These are phyloP conservation scores for Neohortaea acidophila DNA, from an alignment of 495 filamentous ascomycete species.

Conservation along the genomic window DNA sequence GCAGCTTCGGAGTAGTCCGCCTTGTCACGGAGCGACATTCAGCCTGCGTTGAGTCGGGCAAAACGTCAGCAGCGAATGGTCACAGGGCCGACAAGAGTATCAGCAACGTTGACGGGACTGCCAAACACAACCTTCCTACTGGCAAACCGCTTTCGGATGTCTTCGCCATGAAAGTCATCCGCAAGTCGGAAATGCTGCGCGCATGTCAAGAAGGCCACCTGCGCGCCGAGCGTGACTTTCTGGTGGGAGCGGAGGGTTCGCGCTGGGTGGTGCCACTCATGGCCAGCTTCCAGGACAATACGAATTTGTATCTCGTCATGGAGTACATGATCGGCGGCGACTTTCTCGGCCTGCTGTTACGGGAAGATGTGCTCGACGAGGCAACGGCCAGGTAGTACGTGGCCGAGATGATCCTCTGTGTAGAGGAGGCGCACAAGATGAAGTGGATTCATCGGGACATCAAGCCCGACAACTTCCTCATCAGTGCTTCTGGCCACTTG, in stretches of 20 bases:
- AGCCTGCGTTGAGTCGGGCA: too few species aligned
- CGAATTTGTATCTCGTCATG: conserved; percentile 83
- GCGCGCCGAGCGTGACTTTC: conserved; percentile 78
- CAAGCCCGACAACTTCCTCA: conserved; percentile 93
- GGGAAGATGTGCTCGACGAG: conserved; percentile 66
- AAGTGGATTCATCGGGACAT: conserved; percentile 87
- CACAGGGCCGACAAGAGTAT: conserved; percentile 4
- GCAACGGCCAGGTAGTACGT: conserved; percentile 67
- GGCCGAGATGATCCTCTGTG: conserved; percentile 87
- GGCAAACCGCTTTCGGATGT: conserved; percentile 31
- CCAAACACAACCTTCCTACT: conserved; percentile 11
- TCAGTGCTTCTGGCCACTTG: conserved; percentile 72
- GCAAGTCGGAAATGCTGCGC: conserved; percentile 76
- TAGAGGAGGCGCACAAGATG: conserved; percentile 80
- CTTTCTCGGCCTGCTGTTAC: conserved; percentile 71
- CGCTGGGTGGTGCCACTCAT: conserved; percentile 80
- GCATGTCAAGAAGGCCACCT: conserved; percentile 86
- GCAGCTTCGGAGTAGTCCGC: conserved; percentile 83
- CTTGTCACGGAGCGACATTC: conserved; percentile 62
- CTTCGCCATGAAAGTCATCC: conserved; percentile 93
- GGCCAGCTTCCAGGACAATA: conserved; percentile 72
- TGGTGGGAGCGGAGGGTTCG: conserved; percentile 69
- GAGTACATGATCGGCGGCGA: conserved; percentile 96
- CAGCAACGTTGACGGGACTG: conserved; percentile 15
- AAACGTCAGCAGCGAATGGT: not conserved